Percentiles rank a stretch among this genome's conserved stretches.
phyloP scores from a whole-genome alignment of 768 basidiomycete genomes.

The Agaricus blazei region DNA sequence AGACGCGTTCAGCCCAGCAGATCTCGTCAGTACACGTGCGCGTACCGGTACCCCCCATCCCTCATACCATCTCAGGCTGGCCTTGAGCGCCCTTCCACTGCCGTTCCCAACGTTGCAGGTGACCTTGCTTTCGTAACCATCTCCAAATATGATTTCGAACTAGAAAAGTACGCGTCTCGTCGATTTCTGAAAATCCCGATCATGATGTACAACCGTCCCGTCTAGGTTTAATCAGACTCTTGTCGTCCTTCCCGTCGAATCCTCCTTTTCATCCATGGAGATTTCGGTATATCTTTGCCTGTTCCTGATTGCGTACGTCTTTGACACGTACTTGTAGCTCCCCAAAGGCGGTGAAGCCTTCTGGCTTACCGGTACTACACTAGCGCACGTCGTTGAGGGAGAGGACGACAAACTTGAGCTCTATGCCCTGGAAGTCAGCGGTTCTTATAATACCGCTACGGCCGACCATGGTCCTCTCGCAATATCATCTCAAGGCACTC shows the following conservation, averaged over 20 bases:
- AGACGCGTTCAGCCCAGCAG: too few species aligned
- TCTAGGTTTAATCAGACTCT: slow-evolving; percentile 68
- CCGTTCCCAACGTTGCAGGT: slow-evolving; percentile 60
- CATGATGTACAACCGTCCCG: not conserved
- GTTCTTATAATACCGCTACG: slow-evolving; percentile 26
- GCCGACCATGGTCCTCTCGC: slow-evolving; percentile 21
- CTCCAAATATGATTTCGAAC: slow-evolving; percentile 65
- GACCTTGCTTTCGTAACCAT: slow-evolving; percentile 67
- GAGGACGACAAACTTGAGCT: slow-evolving; percentile 47
- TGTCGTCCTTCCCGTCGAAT: slow-evolving; percentile 54
- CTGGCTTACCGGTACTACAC: slow-evolving; percentile 68
- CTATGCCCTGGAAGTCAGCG: slow-evolving; percentile 53
- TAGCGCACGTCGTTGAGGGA: slow-evolving; percentile 61
- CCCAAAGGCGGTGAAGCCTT: slow-evolving; percentile 60
- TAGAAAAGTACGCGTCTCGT: slow-evolving; percentile 50
- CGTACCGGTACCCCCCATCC: too few species aligned
- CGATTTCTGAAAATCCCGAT: not conserved
- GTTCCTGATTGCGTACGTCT: not conserved
- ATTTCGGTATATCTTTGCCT: slow-evolving; percentile 36
- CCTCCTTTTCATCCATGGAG: slow-evolving; percentile 42
- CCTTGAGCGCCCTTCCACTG: slow-evolving; percentile 61
- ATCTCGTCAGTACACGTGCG: too few species aligned
- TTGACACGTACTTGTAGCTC: slow-evolving; percentile 28
- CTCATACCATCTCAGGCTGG: slow-evolving; percentile 30
- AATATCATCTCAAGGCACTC: slow-evolving; percentile 31